Evolutionary conservation across 805 yeast genomes (phyloP).

Genomic region (Starmerella powellii): DNA sequence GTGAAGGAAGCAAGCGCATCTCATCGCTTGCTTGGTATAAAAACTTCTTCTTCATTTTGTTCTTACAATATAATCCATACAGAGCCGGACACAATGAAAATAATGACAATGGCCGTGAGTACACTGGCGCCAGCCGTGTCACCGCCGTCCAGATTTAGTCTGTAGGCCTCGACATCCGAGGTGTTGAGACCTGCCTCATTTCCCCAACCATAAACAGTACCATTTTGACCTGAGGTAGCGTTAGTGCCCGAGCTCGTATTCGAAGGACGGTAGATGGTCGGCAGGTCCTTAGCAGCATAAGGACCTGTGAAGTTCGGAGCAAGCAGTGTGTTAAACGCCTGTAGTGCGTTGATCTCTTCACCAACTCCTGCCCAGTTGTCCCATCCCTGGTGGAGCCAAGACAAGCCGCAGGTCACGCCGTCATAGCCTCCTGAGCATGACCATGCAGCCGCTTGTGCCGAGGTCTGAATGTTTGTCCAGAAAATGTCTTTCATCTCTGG

Average conservation of each 20-base stretch:
- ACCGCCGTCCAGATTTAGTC: conserved; percentile 27
- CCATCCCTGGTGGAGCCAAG: conserved; percentile 59
- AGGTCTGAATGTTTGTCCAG: conserved; percentile 35
- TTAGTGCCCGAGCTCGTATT: conserved; percentile 5
- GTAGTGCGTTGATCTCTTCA: conserved; percentile 81
- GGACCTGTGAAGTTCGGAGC: conserved; percentile 20
- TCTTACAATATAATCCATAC: conserved; percentile 22
- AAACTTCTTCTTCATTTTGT: too few relatives aligned
- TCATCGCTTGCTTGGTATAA: background rate
- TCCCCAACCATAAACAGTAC: conserved; percentile 23
- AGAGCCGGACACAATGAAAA: conserved; percentile 62
- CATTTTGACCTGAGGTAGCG: conserved; percentile 6
- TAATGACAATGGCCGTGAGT: conserved; percentile 60
- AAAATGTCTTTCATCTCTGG: conserved; percentile 39
- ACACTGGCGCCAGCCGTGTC: conserved; percentile 83
- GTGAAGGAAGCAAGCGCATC: too few relatives aligned
- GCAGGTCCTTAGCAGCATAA: conserved; percentile 21
- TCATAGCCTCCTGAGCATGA: conserved; percentile 82
- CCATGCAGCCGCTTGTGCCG: conserved; percentile 63
- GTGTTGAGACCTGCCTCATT: conserved; percentile 24
- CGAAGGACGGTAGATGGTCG: conserved; percentile 15
- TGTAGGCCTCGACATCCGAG: conserved; percentile 16
- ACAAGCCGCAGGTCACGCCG: conserved; percentile 75
- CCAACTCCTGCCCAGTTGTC: conserved; percentile 76
- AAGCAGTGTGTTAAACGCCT: conserved; percentile 34